Base-by-base conservation (phyloP, 306 rosid species). In the Lupinus albus region DNA sequence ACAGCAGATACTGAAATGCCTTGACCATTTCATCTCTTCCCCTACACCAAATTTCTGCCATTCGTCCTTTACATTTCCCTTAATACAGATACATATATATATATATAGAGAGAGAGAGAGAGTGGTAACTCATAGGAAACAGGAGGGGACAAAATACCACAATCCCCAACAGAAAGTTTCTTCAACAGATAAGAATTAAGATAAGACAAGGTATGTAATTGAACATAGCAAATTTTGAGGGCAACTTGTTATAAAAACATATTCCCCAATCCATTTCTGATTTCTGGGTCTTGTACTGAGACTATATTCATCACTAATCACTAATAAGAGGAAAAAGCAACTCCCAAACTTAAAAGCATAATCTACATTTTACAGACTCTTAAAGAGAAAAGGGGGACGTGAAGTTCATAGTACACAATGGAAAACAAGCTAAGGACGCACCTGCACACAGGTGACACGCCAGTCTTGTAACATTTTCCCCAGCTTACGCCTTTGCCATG, bases 401-500 rank as follows among this genome's bases (percentile, higher is more conserved):
- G 32, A 53, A 53, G 46, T 63, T 17, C 16, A 48, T 30, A 12
- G 16, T 11, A 45, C 21, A 13, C 50, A 47, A 10, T 6, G 8
- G 53, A 68, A 66, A 64, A 65, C 33, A 73, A 70, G 70, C 45
- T 71, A 8, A 45, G 71, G 58, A 80, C 81, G 61, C 21, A 90
- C 98, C 97, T 93, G 98, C 38, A 89, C 78, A 72, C 77, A 84
- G 76, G 80, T 80, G 61, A 89, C 88, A 67, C 96, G 91, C 98
- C 97, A 93, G 79, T 89, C 97, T 77, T 93, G 98, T 72, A 93
- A 78, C 80, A 88, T 86, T 81, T 89, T 93, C 67, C 98, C 98
- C 16, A 93, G 90, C 86, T 93, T 93, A 79, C 98, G 98, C 76
- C 98, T 86, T 81, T 93, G 96, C 98, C 98, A 89, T 46, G 98